Base-by-base conservation (phyloP, 2,329 filamentous ascomycete species). In the Penicillium brasilianum region DNA sequence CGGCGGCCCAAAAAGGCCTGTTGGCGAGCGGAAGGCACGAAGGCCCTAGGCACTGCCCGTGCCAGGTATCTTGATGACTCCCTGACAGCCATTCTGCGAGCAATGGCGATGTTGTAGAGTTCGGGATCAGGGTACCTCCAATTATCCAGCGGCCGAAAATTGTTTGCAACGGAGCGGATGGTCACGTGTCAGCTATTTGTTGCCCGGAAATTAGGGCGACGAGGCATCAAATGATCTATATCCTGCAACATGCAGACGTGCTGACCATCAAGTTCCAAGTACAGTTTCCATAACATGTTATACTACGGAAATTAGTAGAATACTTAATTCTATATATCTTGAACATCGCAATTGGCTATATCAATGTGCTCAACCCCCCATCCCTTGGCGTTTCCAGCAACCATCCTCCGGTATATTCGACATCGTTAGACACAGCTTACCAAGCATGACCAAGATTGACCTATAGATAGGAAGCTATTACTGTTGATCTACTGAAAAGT, bases 21-120 rank as follows among this genome's bases (percentile, higher is more conserved):
- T 22, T 71, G 66, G 51, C 71, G 71, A 57, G 70, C 62, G 58
- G 71, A 71, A 13, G 73, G 70, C n/a, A 57, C 65, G 52, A 77
- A 67, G 13, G 72, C 72, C 62, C 77, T 67, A 13, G 75, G 71
- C 63, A 80, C 63, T 59, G 73, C 75, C 74, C 71, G 76, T 66
- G 74, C 68, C 61, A 80, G 71, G 63, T 74, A 74, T 65, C 72
- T 75, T 34, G 77, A 77, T 32, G 77, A 68, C 69, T 78, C 76
- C 59, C 73, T 73, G 59, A 74, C 71, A 71, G 77, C 76, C 78
- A 80, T 80, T 71, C 62, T 63, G 61, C 43, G 59, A 56, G 51
- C 54, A 63, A 56, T 55, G 61, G 53, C 56, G 64, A 58, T 56
- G 60, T 55, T 64, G 54, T 66, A 22, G 57, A 65, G 59, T 66